Percentiles rank a stretch among this genome's conserved stretches.
These are phyloP conservation scores for Themeda triandra DNA, from an alignment of 176 grass and related monocot genomes.

Conservation along the genomic window DNA sequence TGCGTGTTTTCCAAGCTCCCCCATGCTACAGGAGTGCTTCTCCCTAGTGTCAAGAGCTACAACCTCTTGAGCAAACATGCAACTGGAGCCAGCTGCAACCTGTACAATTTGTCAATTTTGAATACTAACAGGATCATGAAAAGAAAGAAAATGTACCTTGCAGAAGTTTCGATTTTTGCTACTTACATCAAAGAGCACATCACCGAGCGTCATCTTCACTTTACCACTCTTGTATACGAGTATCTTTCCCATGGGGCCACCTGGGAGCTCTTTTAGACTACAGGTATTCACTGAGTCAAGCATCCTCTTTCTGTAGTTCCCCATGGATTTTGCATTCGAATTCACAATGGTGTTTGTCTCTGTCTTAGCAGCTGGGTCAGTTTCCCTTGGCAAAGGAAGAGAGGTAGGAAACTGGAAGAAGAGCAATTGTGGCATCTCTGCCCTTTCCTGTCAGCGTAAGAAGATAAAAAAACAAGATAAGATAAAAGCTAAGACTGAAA, in stretches of 20 bases:
- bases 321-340: constrained; percentile 10
- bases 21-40: background rate
- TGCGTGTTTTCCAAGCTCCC: constrained; percentile 42
- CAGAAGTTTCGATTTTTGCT: background rate
- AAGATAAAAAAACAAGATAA: constrained; percentile 12
- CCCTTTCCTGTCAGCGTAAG: constrained; percentile 38
- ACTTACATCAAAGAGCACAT: constrained; percentile 66
- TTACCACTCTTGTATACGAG: constrained; percentile 74
- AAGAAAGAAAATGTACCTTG: background rate
- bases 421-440: constrained; percentile 31
- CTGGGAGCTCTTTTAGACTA: constrained; percentile 53
- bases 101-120: constrained; percentile 20
- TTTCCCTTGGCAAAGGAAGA: constrained; percentile 39
- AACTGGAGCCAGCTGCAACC: constrained; percentile 62
- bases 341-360: constrained; percentile 4
- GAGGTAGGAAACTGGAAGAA: constrained; percentile 66
- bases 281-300: constrained; percentile 19
- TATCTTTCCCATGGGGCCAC: constrained; percentile 69
- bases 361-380: background rate
- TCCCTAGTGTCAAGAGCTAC: too few relatives aligned
- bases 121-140: background rate
- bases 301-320: constrained; percentile 12
- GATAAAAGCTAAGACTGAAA: background rate
- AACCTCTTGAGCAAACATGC: constrained; percentile 19
- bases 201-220: constrained; percentile 79